Base-by-base conservation (phyloP, 192 early-diverging fungal genomes). In the Umbelopsis vinacea region DNA sequence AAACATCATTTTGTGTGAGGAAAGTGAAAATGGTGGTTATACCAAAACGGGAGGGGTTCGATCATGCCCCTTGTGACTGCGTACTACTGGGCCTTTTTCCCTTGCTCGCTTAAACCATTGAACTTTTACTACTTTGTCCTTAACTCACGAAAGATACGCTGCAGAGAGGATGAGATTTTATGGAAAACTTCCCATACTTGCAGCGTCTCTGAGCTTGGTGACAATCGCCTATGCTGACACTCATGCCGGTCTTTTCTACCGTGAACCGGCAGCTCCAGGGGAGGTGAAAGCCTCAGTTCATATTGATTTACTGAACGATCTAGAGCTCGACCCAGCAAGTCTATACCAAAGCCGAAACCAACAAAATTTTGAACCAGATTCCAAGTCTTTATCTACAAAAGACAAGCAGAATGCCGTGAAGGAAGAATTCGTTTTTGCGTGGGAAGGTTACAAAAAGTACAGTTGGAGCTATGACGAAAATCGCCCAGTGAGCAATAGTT, bases 381-480 rank as follows among this genome's bases (percentile, higher is more conserved):
- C 26, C 4, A n/a, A 63, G 33, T 0, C 33, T 14, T 6, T 63
- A n/a, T 63, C 57, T 19, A 14, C 57, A 37, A 63, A 54, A 22
- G 52, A 79, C 38, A 81, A 83, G 46, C 77, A 79, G 52, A 57
- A 89, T 17, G 79, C 80, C 9, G 77, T 93, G 46, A 87, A 89
- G 52, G 71, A 82, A 4, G 91, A 85, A 1, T 92, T 93, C 67
- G 50, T 79, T 4, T 82, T 89, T 46, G 87, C 91, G 4, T 94
- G 94, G 93, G 60, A 86, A 21, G 92, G 90, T 0, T 98, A 98
- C 84, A 84, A 77, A 24, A 76, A 86, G 11, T 89, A 89, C 55
- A 92, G 93, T 1, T 94, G 92, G 81, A 93, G 93, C 12, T 79
- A 85, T n/a, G 96, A 97, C 71, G 92, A 93, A 67, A 74, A 84